Base-by-base conservation (phyloP, 768 basidiomycete species). In the Naganishia vaughanmartiniae region DNA sequence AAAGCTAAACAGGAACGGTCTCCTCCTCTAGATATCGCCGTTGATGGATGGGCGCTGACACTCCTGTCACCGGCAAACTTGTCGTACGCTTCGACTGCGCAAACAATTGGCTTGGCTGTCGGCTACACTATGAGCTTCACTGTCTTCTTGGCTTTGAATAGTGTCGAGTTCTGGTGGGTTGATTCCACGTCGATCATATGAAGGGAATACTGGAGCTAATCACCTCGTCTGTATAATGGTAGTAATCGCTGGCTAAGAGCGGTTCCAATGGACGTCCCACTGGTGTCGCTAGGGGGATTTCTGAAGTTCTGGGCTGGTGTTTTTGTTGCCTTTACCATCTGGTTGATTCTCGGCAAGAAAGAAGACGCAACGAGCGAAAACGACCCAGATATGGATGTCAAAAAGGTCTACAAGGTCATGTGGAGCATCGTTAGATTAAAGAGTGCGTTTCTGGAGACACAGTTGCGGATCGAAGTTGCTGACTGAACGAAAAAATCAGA, bases 111-210 rank as follows among this genome's bases (percentile, higher is more conserved):
- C 15, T 85, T 99, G 30, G 97, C 95, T 75, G 90, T 91, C 0
- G 96, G 96, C 6, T 97, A 89, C 81, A 94, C 98, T 77, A 86
- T 93, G 34, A 93, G 92, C 1, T 98, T 96, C 79, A 99, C 96
- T 10, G 93, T 98, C 7, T 98, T 98, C 79, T 86, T 99, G 51
- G 96, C 96, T 0, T 88, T 99, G 79, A 99, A 97, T 79, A 93
- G 92, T 73, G 89, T 92, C 76, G 89, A 90, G 30, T 99, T 99
- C 78, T 87, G 88, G 90, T 63, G 46, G 17, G 42, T 30, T 26
- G 91, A 54, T 69, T 81, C 76, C 14, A 14, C 51, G 19, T 28
- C n/a, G 48, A n/a, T 46, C 39, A 55, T 39, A 42, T 54, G 26
- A 56, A 14, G 83, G 17, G 42, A 46, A 17, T 11, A 33, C 28